Base-by-base conservation (phyloP, 257 asterid genomes). In the Gentiana straminea region DNA sequence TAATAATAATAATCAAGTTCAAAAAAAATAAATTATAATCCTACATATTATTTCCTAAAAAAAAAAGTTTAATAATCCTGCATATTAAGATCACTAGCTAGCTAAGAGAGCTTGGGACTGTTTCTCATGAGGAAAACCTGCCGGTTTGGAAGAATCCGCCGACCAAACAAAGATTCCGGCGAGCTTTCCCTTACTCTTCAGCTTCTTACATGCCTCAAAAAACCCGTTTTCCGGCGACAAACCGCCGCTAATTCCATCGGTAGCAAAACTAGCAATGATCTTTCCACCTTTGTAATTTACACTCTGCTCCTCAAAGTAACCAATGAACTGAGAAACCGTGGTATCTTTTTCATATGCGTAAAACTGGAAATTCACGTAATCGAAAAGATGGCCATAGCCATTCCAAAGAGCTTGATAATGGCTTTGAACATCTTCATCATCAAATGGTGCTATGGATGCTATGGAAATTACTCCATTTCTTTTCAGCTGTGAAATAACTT, bases 151-250 rank as follows among this genome's bases (percentile, higher is more conserved):
- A 59, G 83, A 82, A 72, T 83, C 95, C n/a, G 95, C 95, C 41
- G 89, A 81, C 94, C 94, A 83, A 61, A 86, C 71, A 65, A 86
- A 86, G 70, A 83, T 86, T 51, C 95, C 95, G 11, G 75, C 74
- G 69, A 86, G 94, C 36, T 86, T 83, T 54, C 84, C 84, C 52
- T 72, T 67, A 36, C 68, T 59, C 51, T 70, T 74, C 60, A 86
- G 74, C 43, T 33, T 61, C 55, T 63, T 63, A 56, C 86, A 83
- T 54, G 95, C 94, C 35, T 69, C 65, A 32, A 81, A 83, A 68
- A 83, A 86, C 51, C 93, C 95, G 5, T 83, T 60, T 50, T 63
- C 24, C 2, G 87, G 95, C 7, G 80, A 63, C 51, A 86, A 60
- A 9, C 95, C 89, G 1, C 95, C 89, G 47, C 82, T 80, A 4